Percentiles rank a stretch among this genome's conserved stretches.
Evolutionary conservation across 768 basidiomycete genomes (phyloP).

Genomic region (Tulasnella sp.): DNA sequence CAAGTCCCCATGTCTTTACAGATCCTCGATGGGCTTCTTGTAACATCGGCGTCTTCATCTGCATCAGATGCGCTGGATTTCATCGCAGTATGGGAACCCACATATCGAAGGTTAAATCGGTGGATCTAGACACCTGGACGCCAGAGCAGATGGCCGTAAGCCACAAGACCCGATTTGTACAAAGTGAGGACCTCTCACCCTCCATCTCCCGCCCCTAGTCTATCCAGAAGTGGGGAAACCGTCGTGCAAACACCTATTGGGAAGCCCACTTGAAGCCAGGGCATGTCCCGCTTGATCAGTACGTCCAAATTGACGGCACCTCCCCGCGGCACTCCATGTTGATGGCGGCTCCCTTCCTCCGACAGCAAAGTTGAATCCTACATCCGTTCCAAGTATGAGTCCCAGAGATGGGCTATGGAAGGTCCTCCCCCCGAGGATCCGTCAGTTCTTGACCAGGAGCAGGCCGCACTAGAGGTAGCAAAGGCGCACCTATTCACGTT

Average conservation of each 20-base stretch:
- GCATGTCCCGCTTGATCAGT: constrained; percentile 94
- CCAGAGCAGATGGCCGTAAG: constrained; percentile 93
- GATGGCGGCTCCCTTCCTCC: background rate
- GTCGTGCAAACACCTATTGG: constrained; percentile 91
- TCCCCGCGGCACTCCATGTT: background rate
- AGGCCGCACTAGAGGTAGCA: background rate
- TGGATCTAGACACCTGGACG: constrained; percentile 97
- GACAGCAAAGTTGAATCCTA: constrained; percentile 97
- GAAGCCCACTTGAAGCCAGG: constrained; percentile 91
- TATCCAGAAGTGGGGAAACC: constrained; percentile 93
- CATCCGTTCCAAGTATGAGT: constrained; percentile 95
- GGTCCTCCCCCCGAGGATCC: constrained; percentile 82
- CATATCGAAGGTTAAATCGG: constrained; percentile 94
- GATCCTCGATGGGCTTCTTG: constrained; percentile 98
- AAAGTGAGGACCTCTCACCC: constrained; percentile 5
- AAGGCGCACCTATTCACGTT: background rate
- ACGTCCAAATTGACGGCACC: constrained; percentile 39
- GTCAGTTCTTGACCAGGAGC: constrained; percentile 59
- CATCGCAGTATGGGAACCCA: constrained; percentile 98
- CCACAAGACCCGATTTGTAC: background rate
- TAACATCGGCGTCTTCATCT: constrained; percentile 93
- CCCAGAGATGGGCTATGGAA: constrained; percentile 88
- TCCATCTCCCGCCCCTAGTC: constrained; percentile 44
- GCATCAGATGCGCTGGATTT: constrained; percentile 95
- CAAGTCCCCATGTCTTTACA: constrained; percentile 37